A percentile compares a stretch with the other conserved stretches of the same genome.
phyloP scores from a whole-genome alignment of 768 basidiomycete species.

The Megacollybia marginata region DNA sequence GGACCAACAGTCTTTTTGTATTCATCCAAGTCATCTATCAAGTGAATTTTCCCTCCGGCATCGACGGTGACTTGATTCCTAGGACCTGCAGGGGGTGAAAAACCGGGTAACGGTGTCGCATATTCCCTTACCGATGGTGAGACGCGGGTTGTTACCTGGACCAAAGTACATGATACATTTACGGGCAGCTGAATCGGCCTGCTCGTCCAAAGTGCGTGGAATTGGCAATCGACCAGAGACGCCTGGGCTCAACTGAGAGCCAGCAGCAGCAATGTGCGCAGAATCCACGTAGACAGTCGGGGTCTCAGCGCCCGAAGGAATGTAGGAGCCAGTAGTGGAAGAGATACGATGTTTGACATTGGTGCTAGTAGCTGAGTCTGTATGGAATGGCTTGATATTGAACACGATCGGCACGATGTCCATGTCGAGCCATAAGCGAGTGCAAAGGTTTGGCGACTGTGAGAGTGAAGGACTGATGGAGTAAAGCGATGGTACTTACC shows the following conservation, averaged over 20 bases:
- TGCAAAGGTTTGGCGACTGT: constrained; percentile 76
- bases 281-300: constrained; percentile 64
- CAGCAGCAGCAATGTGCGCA: constrained; percentile 34
- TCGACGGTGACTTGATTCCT: constrained; percentile 88
- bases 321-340: constrained; percentile 71
- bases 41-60: constrained; percentile 77
- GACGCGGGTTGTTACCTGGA: constrained; percentile 76
- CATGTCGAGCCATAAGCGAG: constrained; percentile 74
- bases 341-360: constrained; percentile 80
- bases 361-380: constrained; percentile 69
- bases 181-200: constrained; percentile 80
- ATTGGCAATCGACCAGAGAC: constrained; percentile 59
- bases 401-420: constrained; percentile 83
- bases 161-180: constrained; percentile 82
- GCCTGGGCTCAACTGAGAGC: constrained; percentile 34
- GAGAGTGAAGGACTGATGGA: constrained; percentile 11
- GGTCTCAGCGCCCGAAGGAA: constrained; percentile 70
- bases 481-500: constrained; percentile 26
- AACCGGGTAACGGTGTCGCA: too few relatives aligned
- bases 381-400: constrained; percentile 79
- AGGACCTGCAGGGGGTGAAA: constrained; percentile 30
- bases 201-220: constrained; percentile 72
- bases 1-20: constrained; percentile 66
- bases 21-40: constrained; percentile 76
- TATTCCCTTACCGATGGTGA: constrained; percentile 38